Conservation (phyloP, 257 asterid genomes). For the Echium plantagineum region DNA sequence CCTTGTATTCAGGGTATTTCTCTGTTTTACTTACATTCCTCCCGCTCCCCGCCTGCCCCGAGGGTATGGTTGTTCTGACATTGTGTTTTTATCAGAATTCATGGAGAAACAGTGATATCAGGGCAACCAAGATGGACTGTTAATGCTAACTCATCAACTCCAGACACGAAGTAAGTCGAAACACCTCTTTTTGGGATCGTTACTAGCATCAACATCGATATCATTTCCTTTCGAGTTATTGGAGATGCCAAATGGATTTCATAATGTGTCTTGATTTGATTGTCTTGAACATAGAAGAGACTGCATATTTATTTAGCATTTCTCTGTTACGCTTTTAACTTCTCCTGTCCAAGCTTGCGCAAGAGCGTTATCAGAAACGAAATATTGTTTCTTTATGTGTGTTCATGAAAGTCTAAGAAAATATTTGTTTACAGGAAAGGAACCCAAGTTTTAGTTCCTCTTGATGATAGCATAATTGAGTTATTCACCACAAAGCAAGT, state of each 20-base stretch:
- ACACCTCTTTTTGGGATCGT: background rate
- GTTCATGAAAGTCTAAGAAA: too few species aligned
- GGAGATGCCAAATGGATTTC: too few species aligned
- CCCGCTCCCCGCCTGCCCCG: too few species aligned
- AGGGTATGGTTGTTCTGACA: background rate
- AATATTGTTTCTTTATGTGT: background rate
- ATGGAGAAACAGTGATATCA: conserved; percentile 72
- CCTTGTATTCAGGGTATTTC: conserved; percentile 69
- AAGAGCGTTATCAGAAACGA: too few species aligned
- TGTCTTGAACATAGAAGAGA: too few species aligned
- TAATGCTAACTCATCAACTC: conserved; percentile 22
- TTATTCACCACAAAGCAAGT: conserved; percentile 47
- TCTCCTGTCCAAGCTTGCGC: too few species aligned
- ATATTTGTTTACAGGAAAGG: conserved; percentile 43
- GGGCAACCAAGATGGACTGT: conserved; percentile 51
- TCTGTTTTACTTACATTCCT: background rate
- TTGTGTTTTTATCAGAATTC: conserved; percentile 42
- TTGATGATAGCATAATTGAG: conserved; percentile 57
- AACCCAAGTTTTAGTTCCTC: conserved; percentile 65
- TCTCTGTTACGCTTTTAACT: too few species aligned
- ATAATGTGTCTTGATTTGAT: too few species aligned
- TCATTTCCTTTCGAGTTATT: background rate
- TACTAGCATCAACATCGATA: too few species aligned
- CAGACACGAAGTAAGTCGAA: conserved; percentile 22
- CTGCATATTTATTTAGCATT: too few species aligned